A percentile compares a stretch with the other conserved stretches of the same genome.
Evolutionary conservation across 257 asterid genomes (phyloP).

Genomic region (Penstemon barbatus): DNA sequence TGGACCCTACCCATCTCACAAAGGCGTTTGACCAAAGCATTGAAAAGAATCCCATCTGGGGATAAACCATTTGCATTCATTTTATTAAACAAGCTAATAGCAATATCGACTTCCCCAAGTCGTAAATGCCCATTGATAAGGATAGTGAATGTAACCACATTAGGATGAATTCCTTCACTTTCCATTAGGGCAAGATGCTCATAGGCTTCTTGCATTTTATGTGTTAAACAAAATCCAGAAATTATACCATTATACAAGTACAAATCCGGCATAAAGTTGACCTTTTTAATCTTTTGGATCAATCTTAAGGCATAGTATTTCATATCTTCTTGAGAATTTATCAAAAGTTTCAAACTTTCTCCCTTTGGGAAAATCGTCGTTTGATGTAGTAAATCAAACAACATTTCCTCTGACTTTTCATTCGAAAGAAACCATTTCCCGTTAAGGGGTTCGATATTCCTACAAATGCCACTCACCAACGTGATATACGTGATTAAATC

Average conservation of each 20-base stretch:
- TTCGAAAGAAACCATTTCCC: conserved; percentile 36
- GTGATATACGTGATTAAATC: conserved; percentile 50
- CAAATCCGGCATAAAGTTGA: conserved; percentile 40
- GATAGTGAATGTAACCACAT: conserved; percentile 62
- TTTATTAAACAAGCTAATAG: conserved; percentile 51
- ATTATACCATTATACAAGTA: conserved; percentile 49
- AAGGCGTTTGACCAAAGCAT: conserved; percentile 51
- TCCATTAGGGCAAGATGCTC: conserved; percentile 45
- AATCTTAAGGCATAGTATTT: conserved; percentile 35
- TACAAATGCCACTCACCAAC: conserved; percentile 52
- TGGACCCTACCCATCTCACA: conserved; percentile 46
- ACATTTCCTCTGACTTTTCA: conserved; percentile 33
- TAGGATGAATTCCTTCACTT: conserved; percentile 50
- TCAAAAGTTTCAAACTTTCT: conserved; percentile 25
- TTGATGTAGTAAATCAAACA: conserved; percentile 44
- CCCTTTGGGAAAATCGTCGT: conserved; percentile 25
- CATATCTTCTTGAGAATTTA: conserved; percentile 40
- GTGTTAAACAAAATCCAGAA: conserved; percentile 49
- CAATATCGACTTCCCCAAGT: conserved; percentile 45
- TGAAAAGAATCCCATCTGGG: conserved; percentile 47
- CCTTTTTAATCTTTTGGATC: conserved; percentile 33
- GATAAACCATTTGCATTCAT: conserved; percentile 47
- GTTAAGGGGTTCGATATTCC: conserved; percentile 39
- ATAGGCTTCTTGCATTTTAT: conserved; percentile 49
- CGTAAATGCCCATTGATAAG: conserved; percentile 54